Evolutionary conservation across 2,329 filamentous ascomycete species (phyloP), one percentile per base, ranked within the genome.

Genomic region (Periconia digitata): DNA sequence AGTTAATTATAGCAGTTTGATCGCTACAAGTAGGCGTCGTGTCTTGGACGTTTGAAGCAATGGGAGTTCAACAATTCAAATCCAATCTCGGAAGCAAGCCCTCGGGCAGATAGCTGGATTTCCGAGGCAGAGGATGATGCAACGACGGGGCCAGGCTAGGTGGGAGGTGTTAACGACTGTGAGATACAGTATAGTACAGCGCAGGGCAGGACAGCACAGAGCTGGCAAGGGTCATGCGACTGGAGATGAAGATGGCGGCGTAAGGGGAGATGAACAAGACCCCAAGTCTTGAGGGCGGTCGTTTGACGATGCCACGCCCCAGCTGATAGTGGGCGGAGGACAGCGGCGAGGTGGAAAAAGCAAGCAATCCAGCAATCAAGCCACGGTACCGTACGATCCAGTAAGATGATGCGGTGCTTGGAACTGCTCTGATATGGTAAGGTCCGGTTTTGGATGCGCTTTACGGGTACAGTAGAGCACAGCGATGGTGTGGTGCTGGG

Each of bases 21-120:
- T 32, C n/a, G 41, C 17, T 12, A 15, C 27, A 40, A 3, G 40
- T 12, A 43, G 27, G 16, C 16, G 39, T 47, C 42, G 43, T 32
- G 37, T 44, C 35, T 8, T 17, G 35, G 3, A 16, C 43, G 17
- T 40, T 32, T 32, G 27, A 12, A 15, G n/a, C 5, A 32, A 15
- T 32, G 27, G n/a, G n/a, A 35, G 17, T 45, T 49, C 45, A 53
- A 51, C 47, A 51, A 46, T 51, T 44, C 47, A 53, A 17, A n/a
- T 17, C 43, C 42, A 49, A 38, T 38, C 43, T 49, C 53, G 50
- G 50, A 50, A 53, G 47, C 53, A 39, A 40, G 22, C 18, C 43
- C 18, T 46, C 50, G 46, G 49, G 46, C 27, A 20, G 40, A 22
- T 6, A 45, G 40, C 17, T 32, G n/a, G 39, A 47, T 39, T 45